Evolutionary conservation across 371 early-diverging fungal genomes (phyloP), one percentile per base, ranked within the genome.

Genomic region (Mortierella sp.): DNA sequence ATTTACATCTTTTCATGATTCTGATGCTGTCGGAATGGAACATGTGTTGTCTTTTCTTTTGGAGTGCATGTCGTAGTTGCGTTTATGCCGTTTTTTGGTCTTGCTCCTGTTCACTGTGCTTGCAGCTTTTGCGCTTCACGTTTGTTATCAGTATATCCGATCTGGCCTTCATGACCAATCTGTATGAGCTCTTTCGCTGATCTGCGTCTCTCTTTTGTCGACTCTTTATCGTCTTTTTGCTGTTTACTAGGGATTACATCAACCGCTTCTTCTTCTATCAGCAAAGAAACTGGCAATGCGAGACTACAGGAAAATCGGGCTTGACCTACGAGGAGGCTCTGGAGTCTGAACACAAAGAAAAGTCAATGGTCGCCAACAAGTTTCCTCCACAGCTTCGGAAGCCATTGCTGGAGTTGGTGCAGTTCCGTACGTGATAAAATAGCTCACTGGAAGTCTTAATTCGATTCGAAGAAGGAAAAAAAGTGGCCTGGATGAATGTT

Each of bases 311-410:
- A 3, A 90, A 90, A 69, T 72, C 83, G 17, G 81, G 84, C 41
- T 80, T 97, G 56, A 94, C 94, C 0, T 97, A 86, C 69, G 85
- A 86, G 56, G 86, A 94, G 71, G 97, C 97, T 1, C 75, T 90
- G 30, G 82, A 87, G 53, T 89, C 89, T 14, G 97, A 97, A 70
- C 83, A 83, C 19, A 80, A 83, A 6, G 89, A 89, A 31, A 81
- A 81, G 60, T 81, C 81, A 19, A 72, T 80, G 56, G 82, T 85
- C 17, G 83, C 84, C 64, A 87, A 87, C 54, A 84, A 84, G 52
- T 85, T 92, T 54, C 92, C 92, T 21, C 84, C 84, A 31, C 81
- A 85, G 24, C 89, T 92, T 80, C 86, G 86, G 56, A 84, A 84
- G 53, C 83, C 84, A 14, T 82, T 91, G 5, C 65, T 93, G 56